These are phyloP conservation scores for Phytophthora citrophthora DNA, from an alignment of 352 stramenopile genomes.

Conservation along the genomic window DNA sequence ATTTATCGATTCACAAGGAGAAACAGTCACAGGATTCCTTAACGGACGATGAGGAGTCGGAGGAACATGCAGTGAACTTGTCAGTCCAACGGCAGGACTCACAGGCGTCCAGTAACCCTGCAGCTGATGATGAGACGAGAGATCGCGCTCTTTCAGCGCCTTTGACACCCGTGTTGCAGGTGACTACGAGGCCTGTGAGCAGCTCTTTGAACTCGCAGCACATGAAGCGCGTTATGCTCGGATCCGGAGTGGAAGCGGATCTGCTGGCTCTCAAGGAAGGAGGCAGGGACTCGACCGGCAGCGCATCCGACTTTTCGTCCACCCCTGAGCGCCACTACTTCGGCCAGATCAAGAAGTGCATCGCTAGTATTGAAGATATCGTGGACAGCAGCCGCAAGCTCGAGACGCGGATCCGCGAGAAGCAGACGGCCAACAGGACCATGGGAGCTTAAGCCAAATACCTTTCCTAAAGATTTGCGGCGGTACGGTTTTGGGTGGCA, in stretches of 20 bases:
- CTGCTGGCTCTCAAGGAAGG: constrained; percentile 21
- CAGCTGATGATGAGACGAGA: constrained; percentile 14
- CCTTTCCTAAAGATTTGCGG: constrained; percentile 13
- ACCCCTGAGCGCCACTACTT: constrained; percentile 36
- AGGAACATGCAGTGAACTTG: background rate
- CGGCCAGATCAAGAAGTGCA: constrained; percentile 36
- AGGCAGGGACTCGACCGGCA: constrained; percentile 28
- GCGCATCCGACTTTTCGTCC: constrained; percentile 28
- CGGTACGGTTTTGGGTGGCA: constrained; percentile 3
- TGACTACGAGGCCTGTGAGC: constrained; percentile 21
- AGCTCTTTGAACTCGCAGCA: constrained; percentile 22
- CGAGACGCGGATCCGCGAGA: constrained; percentile 28
- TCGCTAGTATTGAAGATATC: constrained; percentile 37
- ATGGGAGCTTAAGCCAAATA: constrained; percentile 1
- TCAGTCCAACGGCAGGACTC: constrained; percentile 10
- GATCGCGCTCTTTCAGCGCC: constrained; percentile 19
- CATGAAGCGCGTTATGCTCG: constrained; percentile 34
- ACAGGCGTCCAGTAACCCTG: constrained; percentile 15
- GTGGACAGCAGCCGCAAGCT: constrained; percentile 37
- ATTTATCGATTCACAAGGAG: constrained; percentile 1
- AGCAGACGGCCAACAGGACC: constrained; percentile 9
- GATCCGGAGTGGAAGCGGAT: constrained; percentile 11
- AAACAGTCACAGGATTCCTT: constrained; percentile 18
- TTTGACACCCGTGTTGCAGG: constrained; percentile 12
- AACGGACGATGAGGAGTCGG: constrained; percentile 24